Conservation (phyloP, 495 filamentous ascomycete genomes). For the Parachaetomium inaequale region DNA sequence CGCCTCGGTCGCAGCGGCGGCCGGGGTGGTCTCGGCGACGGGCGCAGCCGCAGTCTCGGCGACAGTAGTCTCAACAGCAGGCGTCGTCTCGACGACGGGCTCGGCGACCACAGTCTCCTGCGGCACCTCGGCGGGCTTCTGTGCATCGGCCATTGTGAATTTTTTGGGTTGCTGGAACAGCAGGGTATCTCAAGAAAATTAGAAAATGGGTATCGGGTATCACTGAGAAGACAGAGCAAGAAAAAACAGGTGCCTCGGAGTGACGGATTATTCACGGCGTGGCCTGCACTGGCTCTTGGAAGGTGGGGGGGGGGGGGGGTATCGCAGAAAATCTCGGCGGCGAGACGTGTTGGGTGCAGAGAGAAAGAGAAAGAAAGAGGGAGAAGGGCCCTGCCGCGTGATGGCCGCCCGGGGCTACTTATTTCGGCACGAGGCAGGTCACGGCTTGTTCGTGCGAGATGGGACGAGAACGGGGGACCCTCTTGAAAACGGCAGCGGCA, state of each 20-base stretch:
- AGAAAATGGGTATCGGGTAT: conserved; percentile 49
- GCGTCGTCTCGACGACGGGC: conserved; percentile 40
- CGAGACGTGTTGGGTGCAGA: conserved; percentile 23
- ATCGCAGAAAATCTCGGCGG: conserved; percentile 25
- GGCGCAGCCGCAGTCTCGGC: conserved; percentile 32
- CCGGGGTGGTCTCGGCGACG: conserved; percentile 41
- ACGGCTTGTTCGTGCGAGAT: not conserved
- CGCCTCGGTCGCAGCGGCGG: conserved; percentile 42
- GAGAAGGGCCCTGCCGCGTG: conserved; percentile 23
- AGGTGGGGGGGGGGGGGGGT: too few relatives aligned
- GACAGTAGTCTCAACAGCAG: conserved; percentile 40
- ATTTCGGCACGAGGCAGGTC: conserved; percentile 23
- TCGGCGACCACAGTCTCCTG: conserved; percentile 46
- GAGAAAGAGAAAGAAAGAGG: conserved; percentile 17
- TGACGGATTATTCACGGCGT: conserved; percentile 26
- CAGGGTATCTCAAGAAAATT: conserved; percentile 43
- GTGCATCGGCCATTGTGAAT: conserved; percentile 48
- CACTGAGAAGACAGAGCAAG: conserved; percentile 43
- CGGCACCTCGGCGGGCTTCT: conserved; percentile 44
- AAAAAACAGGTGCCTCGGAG: conserved; percentile 30
- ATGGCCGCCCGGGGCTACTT: conserved; percentile 27
- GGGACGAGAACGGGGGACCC: not conserved
- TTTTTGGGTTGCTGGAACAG: conserved; percentile 12
- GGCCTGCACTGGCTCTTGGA: conserved; percentile 30
- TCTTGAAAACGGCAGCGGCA: conserved; percentile 16